Base-by-base conservation (phyloP, 2,329 filamentous ascomycete genomes). In the Apiospora hydei region DNA sequence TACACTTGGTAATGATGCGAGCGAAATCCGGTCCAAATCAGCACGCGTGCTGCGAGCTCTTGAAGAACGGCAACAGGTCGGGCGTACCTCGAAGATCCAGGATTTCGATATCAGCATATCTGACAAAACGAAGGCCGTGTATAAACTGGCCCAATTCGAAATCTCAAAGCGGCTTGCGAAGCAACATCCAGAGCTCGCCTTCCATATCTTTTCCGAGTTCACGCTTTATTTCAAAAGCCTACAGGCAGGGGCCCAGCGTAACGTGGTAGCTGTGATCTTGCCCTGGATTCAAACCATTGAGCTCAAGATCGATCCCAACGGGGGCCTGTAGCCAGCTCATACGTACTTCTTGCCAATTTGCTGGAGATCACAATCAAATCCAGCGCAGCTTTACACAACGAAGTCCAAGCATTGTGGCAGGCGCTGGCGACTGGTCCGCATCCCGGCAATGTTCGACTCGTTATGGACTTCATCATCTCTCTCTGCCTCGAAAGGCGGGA, bases 91-190 rank as follows among this genome's bases (percentile, higher is more conserved):
- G 1, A 97, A 97, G 79, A 91, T 99, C 8, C 94, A 98, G 80
- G 96, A 99, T 80, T 97, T 98, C 72, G 96, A 99, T 78, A 98
- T 99, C 77, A 98, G 95, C 80, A 96, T 99, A 72, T 97, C 96
- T 0, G 97, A 99, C 83, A 98, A 98, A 83, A 99, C 97, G 0
- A 97, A 97, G 76, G 95, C 96, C 0, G 96, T 99, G 3, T 99
- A 98, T 83, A 99, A 99, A 83, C 87, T 97, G 64, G 96, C 97
- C 0, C 96, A 99, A 79, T 98, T 98, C 76, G 96, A 98, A 80
- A 97, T 97, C 30, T 98, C 96, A 0, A 95, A 96, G 78, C 89
- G 95, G 26, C 88, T 99, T 51, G 93, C 95, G 1, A 94, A 94
- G 78, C 94, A 97, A 75, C 94, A 99, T 80, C 90, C 93, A 0